Conservation (phyloP, 352 stramenopile genomes). For the Pythium aristosporum region DNA sequence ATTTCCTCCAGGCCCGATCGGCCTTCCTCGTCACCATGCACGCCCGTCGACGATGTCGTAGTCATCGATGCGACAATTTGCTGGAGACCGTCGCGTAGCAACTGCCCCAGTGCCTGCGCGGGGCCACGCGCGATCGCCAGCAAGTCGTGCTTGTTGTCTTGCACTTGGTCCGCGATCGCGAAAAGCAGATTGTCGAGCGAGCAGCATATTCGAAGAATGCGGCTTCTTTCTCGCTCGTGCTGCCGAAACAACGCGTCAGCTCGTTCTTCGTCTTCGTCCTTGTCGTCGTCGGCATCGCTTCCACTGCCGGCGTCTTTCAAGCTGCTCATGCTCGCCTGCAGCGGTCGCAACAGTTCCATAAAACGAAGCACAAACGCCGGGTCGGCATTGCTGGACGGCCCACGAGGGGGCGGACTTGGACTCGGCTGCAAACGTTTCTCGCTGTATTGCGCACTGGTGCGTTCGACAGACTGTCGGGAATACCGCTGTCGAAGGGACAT, state of each 20-base stretch:
- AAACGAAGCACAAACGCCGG: slow-evolving; percentile 27
- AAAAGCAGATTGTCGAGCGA: slow-evolving; percentile 67
- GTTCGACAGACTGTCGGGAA: background rate
- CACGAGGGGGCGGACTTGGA: background rate
- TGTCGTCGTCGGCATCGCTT: slow-evolving; percentile 41
- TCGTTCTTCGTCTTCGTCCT: slow-evolving; percentile 28
- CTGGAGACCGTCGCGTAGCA: slow-evolving; percentile 51
- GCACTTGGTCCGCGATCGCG: slow-evolving; percentile 39
- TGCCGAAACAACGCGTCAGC: slow-evolving; percentile 26
- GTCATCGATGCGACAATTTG: slow-evolving; percentile 36
- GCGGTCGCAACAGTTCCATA: slow-evolving; percentile 48
- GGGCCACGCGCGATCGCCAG: slow-evolving; percentile 44
- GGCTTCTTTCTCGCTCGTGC: slow-evolving; percentile 50
- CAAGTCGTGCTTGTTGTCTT: slow-evolving; percentile 48
- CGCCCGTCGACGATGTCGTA: background rate
- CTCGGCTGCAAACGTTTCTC: background rate
- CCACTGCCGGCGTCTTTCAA: slow-evolving; percentile 27
- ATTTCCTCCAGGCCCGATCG: background rate
- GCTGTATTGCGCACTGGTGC: background rate
- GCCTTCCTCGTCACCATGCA: background rate
- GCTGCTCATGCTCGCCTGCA: slow-evolving; percentile 48
- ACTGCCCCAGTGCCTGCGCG: slow-evolving; percentile 39
- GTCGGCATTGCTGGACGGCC: background rate
- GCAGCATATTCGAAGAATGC: slow-evolving; percentile 63
- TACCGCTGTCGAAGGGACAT: background rate